phyloP scores from a whole-genome alignment of 108 stramenopile species.

The Cylindrotheca fusiformis region DNA sequence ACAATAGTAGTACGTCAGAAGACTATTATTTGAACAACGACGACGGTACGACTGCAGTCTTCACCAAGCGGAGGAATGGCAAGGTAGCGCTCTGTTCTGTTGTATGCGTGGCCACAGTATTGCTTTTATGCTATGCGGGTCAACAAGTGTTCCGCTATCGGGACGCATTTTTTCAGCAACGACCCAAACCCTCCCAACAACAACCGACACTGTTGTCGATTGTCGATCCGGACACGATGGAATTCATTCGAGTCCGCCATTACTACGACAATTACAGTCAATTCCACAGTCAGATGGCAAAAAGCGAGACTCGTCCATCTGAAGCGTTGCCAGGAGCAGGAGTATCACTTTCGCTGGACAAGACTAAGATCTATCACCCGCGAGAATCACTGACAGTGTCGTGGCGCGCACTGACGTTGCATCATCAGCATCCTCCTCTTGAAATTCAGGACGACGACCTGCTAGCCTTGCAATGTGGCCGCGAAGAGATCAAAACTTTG shows the following conservation, averaged over 20 bases:
- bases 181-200: too few relatives aligned
- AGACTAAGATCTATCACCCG: neutral
- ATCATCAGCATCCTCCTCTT: neutral
- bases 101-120: too few relatives aligned
- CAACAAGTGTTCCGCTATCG: too few relatives aligned
- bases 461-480: conserved; percentile 27
- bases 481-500: conserved; percentile 16
- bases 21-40: too few relatives aligned
- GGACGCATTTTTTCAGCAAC: too few relatives aligned
- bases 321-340: neutral
- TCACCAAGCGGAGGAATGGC: too few relatives aligned
- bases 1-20: too few relatives aligned
- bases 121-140: too few relatives aligned
- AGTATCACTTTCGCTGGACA: conserved; percentile 8
- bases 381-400: conserved; percentile 13
- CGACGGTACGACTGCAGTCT: too few relatives aligned
- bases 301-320: neutral
- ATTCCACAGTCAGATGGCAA: neutral
- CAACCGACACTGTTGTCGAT: conserved; percentile 32
- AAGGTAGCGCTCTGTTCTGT: too few relatives aligned
- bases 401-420: conserved; percentile 7
- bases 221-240: conserved; percentile 15
- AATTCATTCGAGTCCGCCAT: conserved; percentile 6
- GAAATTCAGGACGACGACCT: conserved; percentile 25
- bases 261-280: conserved; percentile 30